phyloP scores from a whole-genome alignment of 805 yeast species.

The Schwanniomyces polymorphus region DNA sequence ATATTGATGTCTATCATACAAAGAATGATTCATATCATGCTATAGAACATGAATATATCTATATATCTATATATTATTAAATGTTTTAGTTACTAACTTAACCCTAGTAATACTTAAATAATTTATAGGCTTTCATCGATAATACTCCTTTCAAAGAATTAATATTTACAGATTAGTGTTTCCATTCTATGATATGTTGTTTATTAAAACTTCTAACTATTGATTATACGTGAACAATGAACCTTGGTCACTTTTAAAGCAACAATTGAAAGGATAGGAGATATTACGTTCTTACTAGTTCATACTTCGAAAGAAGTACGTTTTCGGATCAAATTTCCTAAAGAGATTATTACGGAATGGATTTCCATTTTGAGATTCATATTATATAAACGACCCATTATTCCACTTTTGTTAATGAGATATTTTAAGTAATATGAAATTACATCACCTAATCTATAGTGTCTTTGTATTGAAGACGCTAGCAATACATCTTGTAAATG shows the following conservation, averaged over 20 bases:
- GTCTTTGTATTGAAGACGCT: not conserved
- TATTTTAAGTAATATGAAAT: not conserved
- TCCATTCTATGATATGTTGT: too few relatives aligned
- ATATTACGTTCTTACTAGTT: not conserved
- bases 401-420: not conserved
- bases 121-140: too few relatives aligned
- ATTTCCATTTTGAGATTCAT: not conserved
- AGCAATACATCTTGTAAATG: not conserved
- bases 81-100: too few relatives aligned
- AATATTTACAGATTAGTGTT: too few relatives aligned
- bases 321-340: not conserved
- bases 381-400: not conserved
- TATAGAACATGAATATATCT: too few relatives aligned
- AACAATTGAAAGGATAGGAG: not conserved
- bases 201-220: not conserved
- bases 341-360: not conserved
- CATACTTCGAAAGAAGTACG: not conserved
- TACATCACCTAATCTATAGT: not conserved
- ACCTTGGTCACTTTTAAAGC: too few relatives aligned
- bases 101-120: too few relatives aligned
- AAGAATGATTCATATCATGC: too few relatives aligned
- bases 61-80: too few relatives aligned
- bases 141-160: too few relatives aligned
- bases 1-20: too few relatives aligned
- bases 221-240: too few relatives aligned